Evolutionary conservation across 805 yeast genomes (phyloP).

Genomic region (Sugiyamaella floridensis): DNA sequence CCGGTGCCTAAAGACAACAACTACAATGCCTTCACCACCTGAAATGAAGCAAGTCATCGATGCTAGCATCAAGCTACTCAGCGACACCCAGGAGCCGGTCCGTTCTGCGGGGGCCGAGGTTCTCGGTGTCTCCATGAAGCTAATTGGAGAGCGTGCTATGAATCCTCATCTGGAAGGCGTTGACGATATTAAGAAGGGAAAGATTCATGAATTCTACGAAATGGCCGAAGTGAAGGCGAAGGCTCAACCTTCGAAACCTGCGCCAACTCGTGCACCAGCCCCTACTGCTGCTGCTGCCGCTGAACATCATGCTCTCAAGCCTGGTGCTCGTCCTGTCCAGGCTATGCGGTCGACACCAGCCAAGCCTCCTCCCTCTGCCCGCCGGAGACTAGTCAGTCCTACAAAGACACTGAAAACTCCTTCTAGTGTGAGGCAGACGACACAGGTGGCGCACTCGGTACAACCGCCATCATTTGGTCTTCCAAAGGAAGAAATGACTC

Average conservation of each 20-base stretch:
- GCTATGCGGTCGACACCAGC: conserved; percentile 8
- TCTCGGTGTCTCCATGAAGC: conserved; percentile 74
- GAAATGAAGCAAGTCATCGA: conserved; percentile 56
- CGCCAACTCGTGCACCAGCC: conserved; percentile 15
- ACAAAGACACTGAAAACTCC: conserved; percentile 7
- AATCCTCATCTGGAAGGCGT: conserved; percentile 55
- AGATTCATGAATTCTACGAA: conserved; percentile 55
- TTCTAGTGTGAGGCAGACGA: neutral
- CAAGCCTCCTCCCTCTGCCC: conserved; percentile 9
- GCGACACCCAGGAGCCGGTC: conserved; percentile 79
- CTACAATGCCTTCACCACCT: conserved; percentile 40
- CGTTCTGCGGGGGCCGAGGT: conserved; percentile 71
- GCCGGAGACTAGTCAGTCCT: conserved; percentile 15
- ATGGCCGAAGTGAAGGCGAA: conserved; percentile 49
- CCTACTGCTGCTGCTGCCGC: conserved; percentile 10
- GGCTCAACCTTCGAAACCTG: conserved; percentile 29
- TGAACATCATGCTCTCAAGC: conserved; percentile 4
- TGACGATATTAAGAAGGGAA: conserved; percentile 67
- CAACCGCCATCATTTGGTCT: conserved; percentile 3
- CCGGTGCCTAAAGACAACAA: conserved; percentile 51
- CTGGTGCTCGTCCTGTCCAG: conserved; percentile 8
- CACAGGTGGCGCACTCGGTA: neutral
- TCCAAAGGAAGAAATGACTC: neutral
- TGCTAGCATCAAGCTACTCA: conserved; percentile 52
- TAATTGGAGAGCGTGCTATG: conserved; percentile 69